These are phyloP conservation scores for Sclerotinia minor DNA, from an alignment of 2,329 filamentous ascomycete genomes.

Conservation along the genomic window DNA sequence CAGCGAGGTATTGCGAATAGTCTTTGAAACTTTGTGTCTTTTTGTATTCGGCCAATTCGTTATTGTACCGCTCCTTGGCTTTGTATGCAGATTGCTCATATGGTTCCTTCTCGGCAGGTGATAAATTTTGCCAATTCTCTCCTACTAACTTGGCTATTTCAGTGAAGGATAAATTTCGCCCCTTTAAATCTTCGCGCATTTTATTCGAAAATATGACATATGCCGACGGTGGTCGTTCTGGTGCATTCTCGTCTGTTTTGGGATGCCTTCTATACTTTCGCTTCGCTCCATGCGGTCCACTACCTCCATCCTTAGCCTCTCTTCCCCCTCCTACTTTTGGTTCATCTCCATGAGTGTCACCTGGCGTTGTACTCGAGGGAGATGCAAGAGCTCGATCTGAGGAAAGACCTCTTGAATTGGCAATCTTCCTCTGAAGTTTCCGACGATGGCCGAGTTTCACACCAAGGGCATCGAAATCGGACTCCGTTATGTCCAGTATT, in stretches of 20 bases:
- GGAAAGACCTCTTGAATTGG: conserved; percentile 65
- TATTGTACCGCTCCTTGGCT: conserved; percentile 75
- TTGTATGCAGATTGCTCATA: conserved; percentile 71
- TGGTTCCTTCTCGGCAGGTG: conserved; percentile 65
- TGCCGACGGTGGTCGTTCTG: conserved; percentile 76
- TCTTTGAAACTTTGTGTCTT: conserved; percentile 69
- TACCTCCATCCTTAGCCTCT: conserved; percentile 49
- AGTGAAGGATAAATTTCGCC: conserved; percentile 74
- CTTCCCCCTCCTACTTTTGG: conserved; percentile 50
- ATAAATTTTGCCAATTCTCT: conserved; percentile 76
- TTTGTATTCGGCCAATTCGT: conserved; percentile 73
- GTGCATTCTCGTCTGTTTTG: conserved; percentile 78
- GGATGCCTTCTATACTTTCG: conserved; percentile 77
- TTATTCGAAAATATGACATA: conserved; percentile 87
- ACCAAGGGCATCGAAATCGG: conserved; percentile 72
- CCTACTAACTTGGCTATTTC: conserved; percentile 82
- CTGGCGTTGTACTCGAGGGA: conserved; percentile 46
- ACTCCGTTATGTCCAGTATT: conserved; percentile 80
- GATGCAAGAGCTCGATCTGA: conserved; percentile 42
- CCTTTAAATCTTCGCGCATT: conserved; percentile 75
- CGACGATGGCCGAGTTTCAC: conserved; percentile 81
- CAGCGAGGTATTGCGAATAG: conserved; percentile 70
- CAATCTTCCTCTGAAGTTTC: conserved; percentile 83
- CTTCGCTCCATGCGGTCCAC: conserved; percentile 53
- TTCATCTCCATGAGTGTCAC: conserved; percentile 61